Conservation (phyloP, 805 yeast species). For the Nakazawaea siamensis region DNA sequence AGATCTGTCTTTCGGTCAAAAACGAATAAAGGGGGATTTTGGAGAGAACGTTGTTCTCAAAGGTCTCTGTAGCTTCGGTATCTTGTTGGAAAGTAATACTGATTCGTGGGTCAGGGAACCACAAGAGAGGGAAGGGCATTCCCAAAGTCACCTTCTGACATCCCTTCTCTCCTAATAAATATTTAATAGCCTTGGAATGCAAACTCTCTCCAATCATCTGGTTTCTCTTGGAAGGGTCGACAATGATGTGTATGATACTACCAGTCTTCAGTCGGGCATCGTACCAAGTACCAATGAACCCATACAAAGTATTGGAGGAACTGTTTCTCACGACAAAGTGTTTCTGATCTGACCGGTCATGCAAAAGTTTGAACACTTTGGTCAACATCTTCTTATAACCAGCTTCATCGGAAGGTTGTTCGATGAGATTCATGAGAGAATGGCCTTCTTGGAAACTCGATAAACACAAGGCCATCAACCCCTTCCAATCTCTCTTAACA, state of each 20-base stretch:
- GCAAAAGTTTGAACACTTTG: conserved; percentile 14
- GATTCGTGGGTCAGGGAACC: conserved; percentile 2
- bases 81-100: conserved; percentile 11
- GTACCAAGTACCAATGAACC: conserved; percentile 47
- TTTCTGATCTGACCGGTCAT: conserved; percentile 23
- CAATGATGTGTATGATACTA: conserved; percentile 36
- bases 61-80: neutral
- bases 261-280: conserved; percentile 29
- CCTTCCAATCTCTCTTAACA: conserved; percentile 40
- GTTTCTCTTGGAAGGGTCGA: conserved; percentile 43
- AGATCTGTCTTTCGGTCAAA: conserved; percentile 2
- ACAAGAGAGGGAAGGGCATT: conserved; percentile 36
- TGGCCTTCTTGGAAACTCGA: conserved; percentile 22
- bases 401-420: conserved; percentile 14
- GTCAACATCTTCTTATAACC: conserved; percentile 14
- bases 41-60: neutral
- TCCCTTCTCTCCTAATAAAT: conserved; percentile 33
- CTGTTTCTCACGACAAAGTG: conserved; percentile 53
- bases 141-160: conserved; percentile 36
- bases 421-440: conserved; percentile 12
- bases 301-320: conserved; percentile 44
- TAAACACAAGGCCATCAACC: conserved; percentile 35
- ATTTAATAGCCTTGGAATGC: conserved; percentile 43
- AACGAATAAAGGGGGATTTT: conserved; percentile 3
- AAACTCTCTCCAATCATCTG: conserved; percentile 49